phyloP scores from a whole-genome alignment of 208 protist genomes.

The Leishmania tropica region DNA sequence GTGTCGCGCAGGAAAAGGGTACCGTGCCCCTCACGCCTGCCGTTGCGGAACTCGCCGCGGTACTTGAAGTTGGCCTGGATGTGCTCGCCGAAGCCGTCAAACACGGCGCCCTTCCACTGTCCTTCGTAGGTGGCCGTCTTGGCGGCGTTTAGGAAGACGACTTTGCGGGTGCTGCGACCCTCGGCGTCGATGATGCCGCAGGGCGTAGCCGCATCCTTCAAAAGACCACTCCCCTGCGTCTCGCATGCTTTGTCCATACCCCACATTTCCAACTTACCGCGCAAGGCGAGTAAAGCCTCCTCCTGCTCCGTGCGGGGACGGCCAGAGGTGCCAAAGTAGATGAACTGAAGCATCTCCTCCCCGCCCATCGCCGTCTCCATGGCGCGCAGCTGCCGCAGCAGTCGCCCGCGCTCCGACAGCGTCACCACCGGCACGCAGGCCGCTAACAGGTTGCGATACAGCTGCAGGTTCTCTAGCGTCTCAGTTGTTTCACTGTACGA shows the following conservation, averaged over 20 bases:
- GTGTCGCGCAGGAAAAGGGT: constrained; percentile 77
- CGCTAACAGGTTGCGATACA: constrained; percentile 68
- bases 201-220: neutral
- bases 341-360: constrained; percentile 47
- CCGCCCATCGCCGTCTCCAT: constrained; percentile 66
- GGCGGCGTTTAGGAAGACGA: constrained; percentile 83
- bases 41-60: constrained; percentile 79
- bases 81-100: constrained; percentile 88
- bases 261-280: constrained; percentile 51
- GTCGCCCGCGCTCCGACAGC: constrained; percentile 72
- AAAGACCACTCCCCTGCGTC: neutral
- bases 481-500: constrained; percentile 80
- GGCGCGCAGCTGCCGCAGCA: constrained; percentile 64
- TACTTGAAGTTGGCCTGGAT: constrained; percentile 79
- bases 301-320: constrained; percentile 86
- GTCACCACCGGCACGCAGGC: constrained; percentile 63
- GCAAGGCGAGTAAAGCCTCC: constrained; percentile 70
- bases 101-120: constrained; percentile 83
- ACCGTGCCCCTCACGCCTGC: constrained; percentile 80
- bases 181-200: constrained; percentile 19
- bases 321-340: constrained; percentile 53
- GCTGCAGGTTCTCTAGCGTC: constrained; percentile 87
- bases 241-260: neutral
- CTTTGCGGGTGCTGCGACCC: constrained; percentile 43
- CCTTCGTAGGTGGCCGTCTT: constrained; percentile 89